phyloP scores from a whole-genome alignment of 2,329 filamentous ascomycete species.

The Falciphora oryzae region DNA sequence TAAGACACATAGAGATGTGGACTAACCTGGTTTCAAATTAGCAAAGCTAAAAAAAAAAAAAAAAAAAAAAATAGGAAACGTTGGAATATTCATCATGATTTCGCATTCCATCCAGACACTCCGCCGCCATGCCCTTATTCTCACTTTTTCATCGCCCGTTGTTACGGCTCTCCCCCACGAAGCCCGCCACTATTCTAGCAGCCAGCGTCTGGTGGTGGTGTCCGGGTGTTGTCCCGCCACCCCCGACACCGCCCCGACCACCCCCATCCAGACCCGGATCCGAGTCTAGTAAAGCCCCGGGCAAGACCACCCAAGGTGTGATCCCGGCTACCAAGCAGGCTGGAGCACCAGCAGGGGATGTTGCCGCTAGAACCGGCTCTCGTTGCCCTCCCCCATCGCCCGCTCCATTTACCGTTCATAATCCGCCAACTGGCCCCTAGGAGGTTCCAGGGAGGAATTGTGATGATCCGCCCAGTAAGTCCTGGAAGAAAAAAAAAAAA shows the following conservation, averaged over 20 bases:
- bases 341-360: not conserved
- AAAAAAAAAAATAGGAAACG: too few relatives aligned
- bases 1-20: too few relatives aligned
- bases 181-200: not conserved
- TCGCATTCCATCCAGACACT: too few relatives aligned
- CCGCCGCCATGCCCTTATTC: not conserved
- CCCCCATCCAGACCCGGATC: not conserved
- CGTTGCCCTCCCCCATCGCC: not conserved
- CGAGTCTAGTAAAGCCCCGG: not conserved
- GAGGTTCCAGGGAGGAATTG: not conserved
- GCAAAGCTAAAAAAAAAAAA: too few relatives aligned
- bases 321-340: not conserved
- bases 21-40: too few relatives aligned
- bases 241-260: too few relatives aligned
- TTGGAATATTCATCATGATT: too few relatives aligned
- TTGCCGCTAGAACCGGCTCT: too few relatives aligned
- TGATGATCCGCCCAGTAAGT: not conserved
- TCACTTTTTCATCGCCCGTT: not conserved
- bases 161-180: not conserved
- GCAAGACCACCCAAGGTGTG: not conserved
- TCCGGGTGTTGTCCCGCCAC: not conserved
- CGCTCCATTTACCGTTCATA: not conserved
- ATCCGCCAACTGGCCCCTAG: not conserved
- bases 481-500: not conserved
- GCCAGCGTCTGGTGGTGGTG: too few relatives aligned